Evolutionary conservation across 345 rosid genomes (phyloP).

Genomic region (Lagerstroemia speciosa): DNA sequence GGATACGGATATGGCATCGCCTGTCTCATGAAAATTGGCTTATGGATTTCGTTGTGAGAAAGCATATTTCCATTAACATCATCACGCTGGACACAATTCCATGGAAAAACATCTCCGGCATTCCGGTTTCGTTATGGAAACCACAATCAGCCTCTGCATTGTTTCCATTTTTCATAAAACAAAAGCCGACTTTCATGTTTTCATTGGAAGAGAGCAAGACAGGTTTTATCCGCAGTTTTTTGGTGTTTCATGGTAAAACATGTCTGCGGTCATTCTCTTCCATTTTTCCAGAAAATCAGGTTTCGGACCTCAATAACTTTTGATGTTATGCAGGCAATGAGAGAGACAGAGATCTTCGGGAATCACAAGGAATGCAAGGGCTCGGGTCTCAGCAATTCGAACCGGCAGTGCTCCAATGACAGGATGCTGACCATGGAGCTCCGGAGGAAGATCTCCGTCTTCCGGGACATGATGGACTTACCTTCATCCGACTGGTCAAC

Average conservation of each 20-base stretch:
- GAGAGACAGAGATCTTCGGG: constrained; percentile 19
- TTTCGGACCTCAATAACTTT: no score
- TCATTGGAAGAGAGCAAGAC: no score
- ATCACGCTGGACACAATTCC: no score
- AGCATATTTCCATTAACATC: no score
- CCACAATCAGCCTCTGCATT: not conserved
- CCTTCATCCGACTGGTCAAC: constrained; percentile 40
- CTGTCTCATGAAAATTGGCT: no score
- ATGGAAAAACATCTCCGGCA: no score
- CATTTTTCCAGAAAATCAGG: no score
- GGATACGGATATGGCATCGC: not conserved
- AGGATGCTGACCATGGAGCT: constrained; percentile 54
- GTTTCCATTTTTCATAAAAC: not conserved
- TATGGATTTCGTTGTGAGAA: no score
- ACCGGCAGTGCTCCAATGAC: constrained; percentile 26
- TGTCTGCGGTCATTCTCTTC: no score
- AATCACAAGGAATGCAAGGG: constrained; percentile 21
- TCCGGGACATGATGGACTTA: constrained; percentile 64
- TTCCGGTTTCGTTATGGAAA: no score
- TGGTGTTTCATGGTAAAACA: no score
- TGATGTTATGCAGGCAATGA: constrained; percentile 21
- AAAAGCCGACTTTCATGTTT: not conserved
- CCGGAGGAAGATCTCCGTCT: constrained; percentile 47
- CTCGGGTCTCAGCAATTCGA: constrained; percentile 22
- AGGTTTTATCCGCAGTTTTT: no score